Evolutionary conservation across 345 rosid genomes (phyloP), one percentile per base, ranked within the genome.

Genomic region (Salix caprea): DNA sequence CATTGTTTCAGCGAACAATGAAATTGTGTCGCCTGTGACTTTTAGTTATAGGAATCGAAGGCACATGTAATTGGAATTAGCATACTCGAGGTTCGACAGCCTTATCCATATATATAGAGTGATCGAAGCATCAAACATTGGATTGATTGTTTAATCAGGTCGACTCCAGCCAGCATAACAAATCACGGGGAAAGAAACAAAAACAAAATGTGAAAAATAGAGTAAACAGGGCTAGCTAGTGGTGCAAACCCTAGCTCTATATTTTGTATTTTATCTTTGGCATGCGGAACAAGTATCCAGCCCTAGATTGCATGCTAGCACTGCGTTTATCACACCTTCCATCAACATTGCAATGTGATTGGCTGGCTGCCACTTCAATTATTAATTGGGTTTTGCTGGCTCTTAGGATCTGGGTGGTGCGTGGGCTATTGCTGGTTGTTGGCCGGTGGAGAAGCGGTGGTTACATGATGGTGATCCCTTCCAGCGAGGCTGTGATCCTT

Each of bases 401-500:
- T 54, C 60, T 21, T 54, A 2, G 9, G 24, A 54, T 56, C 3
- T 56, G 13, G 26, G 61, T 21, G 34, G 34, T 34, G 36, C 36
- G 4, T 34, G 62, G 62, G 62, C n/a, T 56, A 4, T 56, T 56
- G 62, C 12, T 56, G 62, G 62, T 3, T n/a, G 62, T 56, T 56
- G 10, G 62, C 26, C 8, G 19, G 58, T 18, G 58, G 58, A 18
- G 58, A 5, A 3, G 62, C 1, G 62, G 62, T 39, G 71, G 71
- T 30, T 13, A 40, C 5, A 2, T 36, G 23, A 32, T 69, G 61
- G 39, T 78, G 84, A 30, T 30, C 32, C 0, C 5, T 68, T 78
- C 80, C 80, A 76, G 77, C 80, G 73, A 76, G 69, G 67, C 1
- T 75, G 56, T 78, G 81, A 42, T 67, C 32, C 65, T 58, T 74